Evolutionary conservation across 1,139 yeast genomes (phyloP).

Genomic region (Eremothecium gossypii): DNA sequence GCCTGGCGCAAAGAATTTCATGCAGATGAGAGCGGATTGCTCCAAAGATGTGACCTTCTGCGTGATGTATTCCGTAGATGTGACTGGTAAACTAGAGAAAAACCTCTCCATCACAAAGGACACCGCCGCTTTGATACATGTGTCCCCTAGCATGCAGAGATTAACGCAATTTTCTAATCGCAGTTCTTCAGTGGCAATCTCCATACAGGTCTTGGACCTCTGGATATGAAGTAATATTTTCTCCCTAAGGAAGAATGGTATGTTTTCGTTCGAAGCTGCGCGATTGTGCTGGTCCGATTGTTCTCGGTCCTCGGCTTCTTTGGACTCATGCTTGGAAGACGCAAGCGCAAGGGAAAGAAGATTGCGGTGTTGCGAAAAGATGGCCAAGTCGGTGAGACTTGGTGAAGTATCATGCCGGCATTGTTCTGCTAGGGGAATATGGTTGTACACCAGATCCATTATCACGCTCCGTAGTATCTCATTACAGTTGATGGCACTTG

Average conservation of each 20-base stretch:
- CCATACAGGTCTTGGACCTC: constrained; percentile 56
- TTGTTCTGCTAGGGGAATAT: constrained; percentile 24
- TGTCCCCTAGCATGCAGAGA: constrained; percentile 49
- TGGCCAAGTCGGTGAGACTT: constrained; percentile 22
- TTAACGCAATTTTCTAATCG: constrained; percentile 27
- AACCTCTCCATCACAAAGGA: constrained; percentile 55
- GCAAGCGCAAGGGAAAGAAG: constrained; percentile 17
- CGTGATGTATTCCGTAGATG: constrained; percentile 48
- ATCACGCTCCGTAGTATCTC: constrained; percentile 21
- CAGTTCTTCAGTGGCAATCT: constrained; percentile 33
- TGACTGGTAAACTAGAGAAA: constrained; percentile 36
- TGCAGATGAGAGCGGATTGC: constrained; percentile 15
- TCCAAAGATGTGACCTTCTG: constrained; percentile 36
- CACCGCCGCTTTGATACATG: constrained; percentile 45
- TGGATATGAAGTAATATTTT: constrained; percentile 42
- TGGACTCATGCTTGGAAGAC: constrained; percentile 1
- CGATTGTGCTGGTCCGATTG: constrained; percentile 3
- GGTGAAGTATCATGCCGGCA: constrained; percentile 15
- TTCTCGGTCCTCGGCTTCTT: background rate
- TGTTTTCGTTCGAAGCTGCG: constrained; percentile 6
- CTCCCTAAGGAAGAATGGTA: constrained; percentile 26
- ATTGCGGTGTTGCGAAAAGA: constrained; percentile 21
- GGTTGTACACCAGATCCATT: constrained; percentile 21
- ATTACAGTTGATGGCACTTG: constrained; percentile 10
- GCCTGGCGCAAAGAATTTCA: constrained; percentile 20